Percentiles rank a stretch among this genome's conserved stretches.
Evolutionary conservation across 1,284 basidiomycete genomes (phyloP).

Genomic region (Ustilago crameri): DNA sequence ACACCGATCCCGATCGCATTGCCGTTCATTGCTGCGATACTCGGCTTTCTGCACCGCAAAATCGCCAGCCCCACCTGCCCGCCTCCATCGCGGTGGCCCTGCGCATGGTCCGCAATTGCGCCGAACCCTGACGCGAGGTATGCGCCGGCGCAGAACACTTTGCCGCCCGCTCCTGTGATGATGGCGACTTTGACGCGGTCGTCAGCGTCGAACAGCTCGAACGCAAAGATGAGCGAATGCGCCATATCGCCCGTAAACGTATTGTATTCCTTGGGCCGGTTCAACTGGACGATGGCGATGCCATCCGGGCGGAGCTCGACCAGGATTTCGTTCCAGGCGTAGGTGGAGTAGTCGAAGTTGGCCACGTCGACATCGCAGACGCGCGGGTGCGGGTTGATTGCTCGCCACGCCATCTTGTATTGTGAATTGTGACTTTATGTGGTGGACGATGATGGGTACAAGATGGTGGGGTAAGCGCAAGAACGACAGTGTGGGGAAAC

Average conservation of each 20-base stretch:
- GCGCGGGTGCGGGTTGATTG: conserved; percentile 49
- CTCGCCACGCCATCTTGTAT: conserved; percentile 16
- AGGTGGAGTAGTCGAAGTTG: conserved; percentile 36
- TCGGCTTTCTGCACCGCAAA: conserved; percentile 49
- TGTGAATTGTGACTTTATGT: too few relatives aligned
- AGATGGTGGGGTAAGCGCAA: too few relatives aligned
- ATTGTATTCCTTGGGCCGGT: conserved; percentile 42
- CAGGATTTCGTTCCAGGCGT: conserved; percentile 35
- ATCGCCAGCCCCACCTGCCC: conserved; percentile 47
- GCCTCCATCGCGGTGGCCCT: conserved; percentile 53
- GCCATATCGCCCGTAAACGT: conserved; percentile 53
- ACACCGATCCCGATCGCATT: conserved; percentile 59
- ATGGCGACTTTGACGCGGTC: conserved; percentile 52
- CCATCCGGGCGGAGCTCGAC: conserved; percentile 28
- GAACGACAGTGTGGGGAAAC: too few relatives aligned
- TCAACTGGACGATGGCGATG: conserved; percentile 35
- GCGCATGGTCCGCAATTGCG: conserved; percentile 32
- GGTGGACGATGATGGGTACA: too few relatives aligned
- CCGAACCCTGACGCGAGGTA: conserved; percentile 54
- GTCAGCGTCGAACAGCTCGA: conserved; percentile 58
- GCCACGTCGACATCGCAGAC: conserved; percentile 31
- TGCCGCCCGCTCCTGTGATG: conserved; percentile 48
- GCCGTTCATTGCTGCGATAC: conserved; percentile 59
- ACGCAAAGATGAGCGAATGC: conserved; percentile 49
- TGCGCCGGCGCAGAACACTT: conserved; percentile 57